Evolutionary conservation across 352 stramenopile species (phyloP).

Genomic region (Pythium biforme): DNA sequence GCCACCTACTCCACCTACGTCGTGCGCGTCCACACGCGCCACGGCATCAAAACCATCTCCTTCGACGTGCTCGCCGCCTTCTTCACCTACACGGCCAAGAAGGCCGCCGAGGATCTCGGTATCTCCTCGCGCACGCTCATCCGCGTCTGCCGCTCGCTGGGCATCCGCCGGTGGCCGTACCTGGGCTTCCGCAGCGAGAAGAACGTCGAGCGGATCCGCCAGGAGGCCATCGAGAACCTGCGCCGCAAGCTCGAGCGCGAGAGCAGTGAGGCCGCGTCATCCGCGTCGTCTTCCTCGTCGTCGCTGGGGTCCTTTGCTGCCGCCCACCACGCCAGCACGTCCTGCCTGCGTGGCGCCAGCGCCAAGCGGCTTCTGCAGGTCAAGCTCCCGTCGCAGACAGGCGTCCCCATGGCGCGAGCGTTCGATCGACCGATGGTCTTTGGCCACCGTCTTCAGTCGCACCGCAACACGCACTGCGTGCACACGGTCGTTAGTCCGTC

Average conservation of each 20-base stretch:
- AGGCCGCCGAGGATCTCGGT: conserved; percentile 67
- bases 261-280: conserved; percentile 19
- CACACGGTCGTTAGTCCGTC: conserved; percentile 10
- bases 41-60: conserved; percentile 70
- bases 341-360: conserved; percentile 61
- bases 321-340: conserved; percentile 36
- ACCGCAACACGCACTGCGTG: not conserved
- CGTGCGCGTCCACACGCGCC: conserved; percentile 14
- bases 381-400: conserved; percentile 33
- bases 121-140: conserved; percentile 81
- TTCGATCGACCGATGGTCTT: conserved; percentile 7
- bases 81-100: conserved; percentile 76
- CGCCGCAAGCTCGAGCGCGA: conserved; percentile 64
- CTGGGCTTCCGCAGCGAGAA: conserved; percentile 79
- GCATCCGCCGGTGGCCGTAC: conserved; percentile 78
- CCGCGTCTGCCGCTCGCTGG: conserved; percentile 68
- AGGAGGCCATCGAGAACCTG: conserved; percentile 78
- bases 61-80: conserved; percentile 66
- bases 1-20: conserved; percentile 18
- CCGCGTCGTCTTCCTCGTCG: not conserved
- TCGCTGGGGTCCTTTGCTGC: not conserved
- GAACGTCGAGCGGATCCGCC: conserved; percentile 73
- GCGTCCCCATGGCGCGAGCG: not conserved
- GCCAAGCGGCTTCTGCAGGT: conserved; percentile 73
- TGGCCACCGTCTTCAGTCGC: not conserved